Evolutionary conservation across 2,329 filamentous ascomycete species (phyloP).

Genomic region (Fusarium torulosum): DNA sequence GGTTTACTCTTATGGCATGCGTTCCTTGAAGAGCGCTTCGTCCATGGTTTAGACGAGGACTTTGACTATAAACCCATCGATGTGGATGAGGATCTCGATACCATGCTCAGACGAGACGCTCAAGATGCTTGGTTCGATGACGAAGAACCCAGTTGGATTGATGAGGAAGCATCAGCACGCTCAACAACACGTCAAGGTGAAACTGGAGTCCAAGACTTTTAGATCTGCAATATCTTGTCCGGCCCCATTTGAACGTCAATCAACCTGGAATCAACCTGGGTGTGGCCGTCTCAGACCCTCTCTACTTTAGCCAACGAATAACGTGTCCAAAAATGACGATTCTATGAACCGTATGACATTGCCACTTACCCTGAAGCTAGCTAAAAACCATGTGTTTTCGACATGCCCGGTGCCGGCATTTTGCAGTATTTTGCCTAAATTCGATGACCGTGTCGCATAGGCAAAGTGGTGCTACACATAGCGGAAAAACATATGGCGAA

Average conservation of each 20-base stretch:
- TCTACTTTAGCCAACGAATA: conserved; percentile 34
- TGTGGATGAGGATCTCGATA: conserved; percentile 77
- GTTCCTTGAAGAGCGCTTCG: conserved; percentile 79
- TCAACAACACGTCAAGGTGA: conserved; percentile 61
- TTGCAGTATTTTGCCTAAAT: conserved; percentile 30
- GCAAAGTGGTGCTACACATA: conserved; percentile 1
- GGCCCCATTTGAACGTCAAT: background rate
- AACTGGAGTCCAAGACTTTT: conserved; percentile 81
- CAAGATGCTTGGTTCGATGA: conserved; percentile 85
- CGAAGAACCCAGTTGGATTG: conserved; percentile 77
- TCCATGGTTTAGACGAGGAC: conserved; percentile 79
- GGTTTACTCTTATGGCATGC: conserved; percentile 77
- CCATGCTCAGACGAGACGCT: conserved; percentile 67
- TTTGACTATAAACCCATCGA: conserved; percentile 83
- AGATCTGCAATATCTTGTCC: conserved; percentile 41
- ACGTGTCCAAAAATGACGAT: conserved; percentile 11
- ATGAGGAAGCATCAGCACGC: conserved; percentile 50
- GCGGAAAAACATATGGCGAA: conserved; percentile 15
- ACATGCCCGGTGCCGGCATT: conserved; percentile 4
- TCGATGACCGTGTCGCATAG: background rate
- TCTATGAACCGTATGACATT: conserved; percentile 1
- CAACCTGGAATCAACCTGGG: background rate
- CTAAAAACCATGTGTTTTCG: background rate
- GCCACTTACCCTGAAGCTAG: conserved; percentile 26
- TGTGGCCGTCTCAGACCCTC: conserved; percentile 5